A percentile compares a stretch with the other conserved stretches of the same genome.
These are phyloP conservation scores for Neonectria sp. DNA, from an alignment of 2,329 filamentous ascomycete species.

Conservation along the genomic window DNA sequence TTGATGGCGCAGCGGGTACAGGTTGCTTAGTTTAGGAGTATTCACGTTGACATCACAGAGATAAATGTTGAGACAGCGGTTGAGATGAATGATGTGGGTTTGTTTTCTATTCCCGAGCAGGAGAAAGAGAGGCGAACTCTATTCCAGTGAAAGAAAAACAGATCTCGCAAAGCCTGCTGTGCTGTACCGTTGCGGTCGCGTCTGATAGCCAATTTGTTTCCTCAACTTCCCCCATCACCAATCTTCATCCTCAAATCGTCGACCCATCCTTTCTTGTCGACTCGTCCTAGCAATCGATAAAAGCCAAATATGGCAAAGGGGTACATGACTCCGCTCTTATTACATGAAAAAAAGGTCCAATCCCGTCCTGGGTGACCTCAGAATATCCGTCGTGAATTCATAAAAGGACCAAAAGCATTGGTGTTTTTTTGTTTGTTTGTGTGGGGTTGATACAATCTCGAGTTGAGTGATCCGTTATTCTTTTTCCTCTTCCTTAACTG, in stretches of 20 bases:
- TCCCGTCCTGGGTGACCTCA: conserved; percentile 37
- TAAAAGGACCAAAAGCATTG: conserved; percentile 36
- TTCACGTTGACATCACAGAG: conserved; percentile 5
- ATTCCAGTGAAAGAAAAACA: conserved; percentile 42
- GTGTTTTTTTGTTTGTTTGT: conserved; percentile 40
- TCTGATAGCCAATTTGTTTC: conserved; percentile 43
- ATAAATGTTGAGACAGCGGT: not conserved
- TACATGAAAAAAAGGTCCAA: conserved; percentile 40
- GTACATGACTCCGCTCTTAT: conserved; percentile 39
- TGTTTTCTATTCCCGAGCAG: conserved; percentile 44
- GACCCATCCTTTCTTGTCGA: conserved; percentile 23
- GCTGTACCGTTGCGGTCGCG: conserved; percentile 32
- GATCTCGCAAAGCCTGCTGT: conserved; percentile 36
- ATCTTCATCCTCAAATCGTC: conserved; percentile 29
- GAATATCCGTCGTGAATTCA: conserved; percentile 44
- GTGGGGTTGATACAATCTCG: conserved; percentile 42
- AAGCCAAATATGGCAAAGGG: conserved; percentile 32
- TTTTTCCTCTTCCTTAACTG: not conserved
- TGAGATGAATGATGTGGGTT: conserved; percentile 32
- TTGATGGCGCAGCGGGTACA: not conserved
- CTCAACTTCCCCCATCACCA: conserved; percentile 23
- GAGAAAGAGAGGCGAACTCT: conserved; percentile 46
- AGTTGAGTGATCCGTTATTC: conserved; percentile 31
- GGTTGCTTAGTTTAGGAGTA: not conserved
- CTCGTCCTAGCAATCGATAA: conserved; percentile 25